Conservation (phyloP, 345 rosid species). For the Acer yangbiense region DNA sequence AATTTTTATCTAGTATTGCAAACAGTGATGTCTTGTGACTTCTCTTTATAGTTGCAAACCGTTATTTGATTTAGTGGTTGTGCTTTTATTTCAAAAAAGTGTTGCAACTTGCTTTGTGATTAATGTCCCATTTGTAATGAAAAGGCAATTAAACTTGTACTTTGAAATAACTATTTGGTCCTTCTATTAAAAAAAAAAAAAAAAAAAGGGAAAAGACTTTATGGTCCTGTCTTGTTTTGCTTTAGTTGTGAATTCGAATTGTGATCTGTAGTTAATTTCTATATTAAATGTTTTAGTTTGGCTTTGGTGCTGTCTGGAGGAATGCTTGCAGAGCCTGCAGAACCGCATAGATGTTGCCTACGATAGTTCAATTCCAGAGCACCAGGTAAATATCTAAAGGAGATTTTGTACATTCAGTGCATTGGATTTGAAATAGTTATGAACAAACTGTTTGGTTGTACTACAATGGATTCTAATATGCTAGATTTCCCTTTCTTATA, state of each 20-base stretch:
- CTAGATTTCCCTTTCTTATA: neutral
- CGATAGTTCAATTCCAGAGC: constrained; percentile 82
- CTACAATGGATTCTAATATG: neutral
- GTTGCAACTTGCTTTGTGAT: too few species aligned
- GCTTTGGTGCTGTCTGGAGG: constrained; percentile 61
- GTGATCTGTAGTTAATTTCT: neutral
- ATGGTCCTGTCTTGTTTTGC: neutral
- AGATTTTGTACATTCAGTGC: neutral
- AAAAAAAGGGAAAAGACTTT: neutral
- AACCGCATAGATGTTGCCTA: constrained; percentile 82
- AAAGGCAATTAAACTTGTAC: neutral
- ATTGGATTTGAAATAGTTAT: neutral
- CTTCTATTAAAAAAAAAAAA: too few species aligned
- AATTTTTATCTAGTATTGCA: too few species aligned
- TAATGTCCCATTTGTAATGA: too few species aligned
- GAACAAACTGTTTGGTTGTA: neutral
- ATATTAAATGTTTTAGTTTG: neutral
- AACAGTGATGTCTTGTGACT: too few species aligned
- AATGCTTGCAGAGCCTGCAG: constrained; percentile 81
- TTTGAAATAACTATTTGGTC: neutral
- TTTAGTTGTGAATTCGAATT: neutral
- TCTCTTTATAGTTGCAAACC: too few species aligned
- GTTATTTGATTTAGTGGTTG: too few species aligned
- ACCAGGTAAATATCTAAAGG: constrained; percentile 54
- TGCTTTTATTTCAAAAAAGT: too few species aligned